These are phyloP conservation scores for Polytolypa hystricis DNA, from an alignment of 2,329 filamentous ascomycete species.

Conservation along the genomic window DNA sequence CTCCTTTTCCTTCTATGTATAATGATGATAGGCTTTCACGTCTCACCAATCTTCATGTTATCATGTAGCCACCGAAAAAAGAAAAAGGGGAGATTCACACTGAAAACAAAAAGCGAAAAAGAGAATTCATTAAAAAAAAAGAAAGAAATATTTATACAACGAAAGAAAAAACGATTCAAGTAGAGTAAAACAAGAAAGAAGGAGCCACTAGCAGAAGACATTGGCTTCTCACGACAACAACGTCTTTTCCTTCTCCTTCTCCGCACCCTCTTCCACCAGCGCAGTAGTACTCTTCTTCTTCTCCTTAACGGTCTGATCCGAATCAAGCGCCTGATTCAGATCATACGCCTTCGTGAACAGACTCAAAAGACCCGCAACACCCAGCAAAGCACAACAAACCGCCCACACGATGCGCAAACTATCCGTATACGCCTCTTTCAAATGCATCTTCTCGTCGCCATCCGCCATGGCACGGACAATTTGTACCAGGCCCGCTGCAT, in stretches of 20 bases:
- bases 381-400: slow-evolving; percentile 44
- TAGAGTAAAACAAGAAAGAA: no score
- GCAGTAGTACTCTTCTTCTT: slow-evolving; percentile 16
- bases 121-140: no score
- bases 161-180: no score
- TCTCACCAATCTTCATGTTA: no score
- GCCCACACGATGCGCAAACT: slow-evolving; percentile 46
- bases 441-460: slow-evolving; percentile 28
- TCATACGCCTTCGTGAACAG: slow-evolving; percentile 42
- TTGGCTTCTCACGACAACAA: no score
- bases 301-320: slow-evolving; percentile 38
- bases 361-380: slow-evolving; percentile 40
- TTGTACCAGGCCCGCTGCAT: slow-evolving; percentile 49
- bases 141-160: no score
- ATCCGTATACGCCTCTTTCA: slow-evolving; percentile 45
- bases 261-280: neutral
- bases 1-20: no score
- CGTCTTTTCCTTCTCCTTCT: neutral
- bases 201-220: no score
- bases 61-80: no score
- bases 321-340: slow-evolving; percentile 38
- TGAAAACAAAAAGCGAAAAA: no score
- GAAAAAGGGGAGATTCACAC: no score
- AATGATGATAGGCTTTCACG: no score
- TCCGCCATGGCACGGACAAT: slow-evolving; percentile 46